Evolutionary conservation across 768 basidiomycete species (phyloP).

Genomic region (Podaxis mareebaensis): DNA sequence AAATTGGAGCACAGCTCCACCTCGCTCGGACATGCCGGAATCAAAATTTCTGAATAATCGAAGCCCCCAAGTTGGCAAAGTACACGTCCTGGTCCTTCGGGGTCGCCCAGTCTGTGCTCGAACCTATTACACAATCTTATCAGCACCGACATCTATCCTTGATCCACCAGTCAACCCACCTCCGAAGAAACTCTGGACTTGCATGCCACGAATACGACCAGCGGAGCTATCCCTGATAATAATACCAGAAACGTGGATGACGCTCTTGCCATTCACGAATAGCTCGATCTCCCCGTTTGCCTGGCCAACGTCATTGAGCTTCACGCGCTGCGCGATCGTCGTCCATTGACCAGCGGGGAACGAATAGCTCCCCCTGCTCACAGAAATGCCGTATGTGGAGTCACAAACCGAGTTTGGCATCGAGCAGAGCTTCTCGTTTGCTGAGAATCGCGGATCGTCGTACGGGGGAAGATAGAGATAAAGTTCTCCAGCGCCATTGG

Average conservation of each 20-base stretch:
- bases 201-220: conserved; percentile 58
- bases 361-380: conserved; percentile 37
- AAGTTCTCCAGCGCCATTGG: conserved; percentile 54
- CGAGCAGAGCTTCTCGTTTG: conserved; percentile 46
- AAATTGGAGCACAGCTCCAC: background rate
- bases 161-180: conserved; percentile 33
- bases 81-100: conserved; percentile 57
- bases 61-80: conserved; percentile 65
- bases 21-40: background rate
- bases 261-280: conserved; percentile 57
- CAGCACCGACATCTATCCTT: background rate
- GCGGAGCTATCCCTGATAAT: conserved; percentile 44
- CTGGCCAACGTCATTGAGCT: conserved; percentile 63
- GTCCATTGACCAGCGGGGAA: conserved; percentile 63
- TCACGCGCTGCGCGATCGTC: conserved; percentile 61
- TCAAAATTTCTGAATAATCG: conserved; percentile 30
- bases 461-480: conserved; percentile 63
- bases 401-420: conserved; percentile 49
- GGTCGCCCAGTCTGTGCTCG: conserved; percentile 48
- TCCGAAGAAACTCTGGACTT: conserved; percentile 72
- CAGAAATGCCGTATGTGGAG: conserved; percentile 28
- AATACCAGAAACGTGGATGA: conserved; percentile 51
- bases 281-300: conserved; percentile 68
- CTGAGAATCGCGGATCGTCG: conserved; percentile 33
- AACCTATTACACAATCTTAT: conserved; percentile 34